Percentiles rank a stretch among this genome's conserved stretches.
phyloP scores from a whole-genome alignment of 2,329 filamentous ascomycete genomes.

The Herpotrichia juniperi region DNA sequence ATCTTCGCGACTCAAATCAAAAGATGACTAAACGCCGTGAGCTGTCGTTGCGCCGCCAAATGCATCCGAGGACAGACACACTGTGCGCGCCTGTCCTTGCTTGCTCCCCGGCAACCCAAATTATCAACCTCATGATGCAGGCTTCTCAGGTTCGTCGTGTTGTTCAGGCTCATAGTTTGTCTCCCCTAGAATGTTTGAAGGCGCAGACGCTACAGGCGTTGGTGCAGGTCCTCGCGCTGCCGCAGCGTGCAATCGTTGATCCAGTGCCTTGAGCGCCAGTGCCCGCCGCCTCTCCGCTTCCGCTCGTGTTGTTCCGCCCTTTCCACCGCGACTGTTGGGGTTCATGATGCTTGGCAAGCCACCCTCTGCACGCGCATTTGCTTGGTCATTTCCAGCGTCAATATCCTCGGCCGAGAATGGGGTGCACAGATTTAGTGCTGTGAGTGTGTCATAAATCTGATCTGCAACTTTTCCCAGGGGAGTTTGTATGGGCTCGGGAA shows the following conservation, averaged over 20 bases:
- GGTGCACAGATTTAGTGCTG: conserved; percentile 77
- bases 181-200: conserved; percentile 46
- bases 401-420: conserved; percentile 86
- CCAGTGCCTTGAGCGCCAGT: conserved; percentile 86
- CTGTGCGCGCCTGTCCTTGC: not conserved
- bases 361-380: conserved; percentile 67
- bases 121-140: conserved; percentile 22
- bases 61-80: conserved; percentile 9
- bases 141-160: conserved; percentile 30
- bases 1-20: conserved; percentile 24
- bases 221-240: conserved; percentile 59
- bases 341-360: conserved; percentile 66
- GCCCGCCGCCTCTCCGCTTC: conserved; percentile 91
- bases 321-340: conserved; percentile 52
- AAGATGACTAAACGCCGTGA: conserved; percentile 3
- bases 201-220: conserved; percentile 41
- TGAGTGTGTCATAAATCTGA: conserved; percentile 74
- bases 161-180: conserved; percentile 51
- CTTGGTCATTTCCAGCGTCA: conserved; percentile 73
- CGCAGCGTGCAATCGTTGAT: conserved; percentile 89
- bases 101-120: not conserved
- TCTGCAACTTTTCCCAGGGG: conserved; percentile 76
- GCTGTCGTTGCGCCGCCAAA: conserved; percentile 7
- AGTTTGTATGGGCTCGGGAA: conserved; percentile 83
- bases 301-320: conserved; percentile 73